Percentiles rank a stretch among this genome's conserved stretches.
Conservation (phyloP, 179 eudicot genomes). For the Patellifolia procumbens region DNA sequence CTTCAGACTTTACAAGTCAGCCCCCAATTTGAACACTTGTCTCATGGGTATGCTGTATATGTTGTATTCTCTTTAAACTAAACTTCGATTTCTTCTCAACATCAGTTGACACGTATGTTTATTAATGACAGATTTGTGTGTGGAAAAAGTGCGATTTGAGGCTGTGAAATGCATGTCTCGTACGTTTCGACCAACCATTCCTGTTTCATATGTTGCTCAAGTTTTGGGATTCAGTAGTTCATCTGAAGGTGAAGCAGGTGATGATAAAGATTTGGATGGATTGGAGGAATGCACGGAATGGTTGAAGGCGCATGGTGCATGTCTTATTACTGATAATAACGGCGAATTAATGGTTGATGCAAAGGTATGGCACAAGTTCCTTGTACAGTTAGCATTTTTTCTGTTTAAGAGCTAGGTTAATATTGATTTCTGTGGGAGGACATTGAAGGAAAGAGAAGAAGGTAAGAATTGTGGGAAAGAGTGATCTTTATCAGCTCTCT, state of each 20-base stretch:
- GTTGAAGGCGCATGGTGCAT: constrained; percentile 95
- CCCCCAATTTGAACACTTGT: constrained; percentile 76
- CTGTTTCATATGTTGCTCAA: constrained; percentile 70
- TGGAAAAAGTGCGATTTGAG: constrained; percentile 85
- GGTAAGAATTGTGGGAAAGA: not conserved
- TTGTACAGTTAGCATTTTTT: not conserved
- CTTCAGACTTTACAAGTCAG: constrained; percentile 79
- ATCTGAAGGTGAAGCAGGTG: constrained; percentile 47
- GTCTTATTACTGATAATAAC: constrained; percentile 55
- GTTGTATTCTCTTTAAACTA: not conserved
- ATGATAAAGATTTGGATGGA: constrained; percentile 62
- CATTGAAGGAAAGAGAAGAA: not conserved
- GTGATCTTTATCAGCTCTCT: too few species aligned
- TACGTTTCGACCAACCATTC: constrained; percentile 88
- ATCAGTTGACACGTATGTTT: constrained; percentile 21
- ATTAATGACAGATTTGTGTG: constrained; percentile 65
- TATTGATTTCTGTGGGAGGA: not conserved
- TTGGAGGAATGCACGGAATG: constrained; percentile 86
- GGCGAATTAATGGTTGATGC: constrained; percentile 82
- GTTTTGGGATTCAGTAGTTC: constrained; percentile 66
- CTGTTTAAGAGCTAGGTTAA: not conserved
- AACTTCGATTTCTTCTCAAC: not conserved
- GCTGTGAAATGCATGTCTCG: constrained; percentile 88
- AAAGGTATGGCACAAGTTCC: constrained; percentile 53
- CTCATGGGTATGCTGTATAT: constrained; percentile 71